Evolutionary conservation across 2,329 filamentous ascomycete genomes (phyloP).

Genomic region (Hypoxylon sp.): DNA sequence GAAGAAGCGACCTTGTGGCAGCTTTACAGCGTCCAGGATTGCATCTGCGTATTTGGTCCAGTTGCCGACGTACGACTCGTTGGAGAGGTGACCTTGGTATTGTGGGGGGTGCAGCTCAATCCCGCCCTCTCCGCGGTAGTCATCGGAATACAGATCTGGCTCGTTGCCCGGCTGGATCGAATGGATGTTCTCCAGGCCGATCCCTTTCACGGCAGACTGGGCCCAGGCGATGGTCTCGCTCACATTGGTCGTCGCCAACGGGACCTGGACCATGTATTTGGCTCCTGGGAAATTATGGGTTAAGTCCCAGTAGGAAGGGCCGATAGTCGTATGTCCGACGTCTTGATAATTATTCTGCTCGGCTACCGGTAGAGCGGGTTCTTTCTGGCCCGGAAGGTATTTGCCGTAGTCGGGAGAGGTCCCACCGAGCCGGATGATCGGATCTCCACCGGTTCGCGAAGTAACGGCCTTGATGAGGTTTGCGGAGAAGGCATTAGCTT

Average conservation of each 20-base stretch:
- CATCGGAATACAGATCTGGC: slow-evolving; percentile 54
- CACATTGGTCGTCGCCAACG: slow-evolving; percentile 56
- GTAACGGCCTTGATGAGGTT: slow-evolving; percentile 56
- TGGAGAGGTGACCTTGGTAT: slow-evolving; percentile 55
- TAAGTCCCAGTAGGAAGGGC: slow-evolving; percentile 56
- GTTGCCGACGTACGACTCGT: slow-evolving; percentile 56
- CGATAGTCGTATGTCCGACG: slow-evolving; percentile 55
- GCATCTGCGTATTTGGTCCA: slow-evolving; percentile 55
- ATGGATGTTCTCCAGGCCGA: slow-evolving; percentile 55
- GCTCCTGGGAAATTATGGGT: slow-evolving; percentile 54
- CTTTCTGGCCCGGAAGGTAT: slow-evolving; percentile 54
- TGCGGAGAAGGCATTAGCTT: slow-evolving; percentile 54
- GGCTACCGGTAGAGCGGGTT: slow-evolving; percentile 53
- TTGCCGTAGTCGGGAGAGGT: slow-evolving; percentile 57
- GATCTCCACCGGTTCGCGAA: slow-evolving; percentile 54
- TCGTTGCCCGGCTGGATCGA: slow-evolving; percentile 58
- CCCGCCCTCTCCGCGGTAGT: slow-evolving; percentile 47
- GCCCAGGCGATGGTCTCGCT: slow-evolving; percentile 56
- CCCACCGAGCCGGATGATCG: slow-evolving; percentile 57
- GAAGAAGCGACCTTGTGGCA: slow-evolving; percentile 54
- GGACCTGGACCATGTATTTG: slow-evolving; percentile 57
- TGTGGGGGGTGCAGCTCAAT: slow-evolving; percentile 53
- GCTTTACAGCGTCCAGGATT: slow-evolving; percentile 49
- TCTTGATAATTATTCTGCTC: slow-evolving; percentile 56
- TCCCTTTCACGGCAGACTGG: slow-evolving; percentile 49